A percentile compares a stretch with the other conserved stretches of the same genome.
phyloP scores from a whole-genome alignment of 163 green algal genomes.

The Scenedesmus sp. region DNA sequence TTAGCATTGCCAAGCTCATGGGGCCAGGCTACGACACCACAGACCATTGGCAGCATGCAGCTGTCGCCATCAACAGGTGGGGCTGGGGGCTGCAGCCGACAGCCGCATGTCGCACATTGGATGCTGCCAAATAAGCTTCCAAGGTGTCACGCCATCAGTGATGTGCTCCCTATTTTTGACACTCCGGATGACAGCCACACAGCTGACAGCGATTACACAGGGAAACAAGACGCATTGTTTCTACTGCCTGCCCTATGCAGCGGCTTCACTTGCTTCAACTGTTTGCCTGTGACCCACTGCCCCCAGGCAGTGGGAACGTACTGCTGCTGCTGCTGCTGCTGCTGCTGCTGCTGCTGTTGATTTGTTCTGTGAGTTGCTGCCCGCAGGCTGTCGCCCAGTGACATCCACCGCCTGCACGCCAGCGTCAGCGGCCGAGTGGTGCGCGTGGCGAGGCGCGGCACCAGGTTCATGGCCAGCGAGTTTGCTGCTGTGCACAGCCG shows the following conservation, averaged over 20 bases:
- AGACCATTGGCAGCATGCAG: conserved; percentile 40
- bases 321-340: not conserved
- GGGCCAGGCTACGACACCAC: conserved; percentile 4
- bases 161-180: too few relatives aligned
- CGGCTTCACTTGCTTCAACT: too few relatives aligned
- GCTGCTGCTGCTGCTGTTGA: too few relatives aligned
- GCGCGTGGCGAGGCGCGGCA: not conserved
- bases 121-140: too few relatives aligned
- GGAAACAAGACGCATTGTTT: too few relatives aligned
- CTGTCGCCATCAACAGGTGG: conserved; percentile 55
- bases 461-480: conserved; percentile 52
- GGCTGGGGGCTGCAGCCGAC: not conserved
- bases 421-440: conserved; percentile 39
- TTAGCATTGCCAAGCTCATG: conserved; percentile 55
- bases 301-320: too few relatives aligned
- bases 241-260: too few relatives aligned
- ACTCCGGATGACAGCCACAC: too few relatives aligned
- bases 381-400: conserved; percentile 52
- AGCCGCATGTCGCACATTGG: not conserved
- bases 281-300: too few relatives aligned
- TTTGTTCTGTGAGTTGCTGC: not conserved
- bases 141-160: too few relatives aligned
- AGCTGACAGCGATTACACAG: too few relatives aligned
- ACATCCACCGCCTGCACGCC: conserved; percentile 60
- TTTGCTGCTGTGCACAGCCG: conserved; percentile 57